Percentiles rank a stretch among this genome's conserved stretches.
Evolutionary conservation across 2,329 filamentous ascomycete genomes (phyloP).

Genomic region (Penicillium sp.): DNA sequence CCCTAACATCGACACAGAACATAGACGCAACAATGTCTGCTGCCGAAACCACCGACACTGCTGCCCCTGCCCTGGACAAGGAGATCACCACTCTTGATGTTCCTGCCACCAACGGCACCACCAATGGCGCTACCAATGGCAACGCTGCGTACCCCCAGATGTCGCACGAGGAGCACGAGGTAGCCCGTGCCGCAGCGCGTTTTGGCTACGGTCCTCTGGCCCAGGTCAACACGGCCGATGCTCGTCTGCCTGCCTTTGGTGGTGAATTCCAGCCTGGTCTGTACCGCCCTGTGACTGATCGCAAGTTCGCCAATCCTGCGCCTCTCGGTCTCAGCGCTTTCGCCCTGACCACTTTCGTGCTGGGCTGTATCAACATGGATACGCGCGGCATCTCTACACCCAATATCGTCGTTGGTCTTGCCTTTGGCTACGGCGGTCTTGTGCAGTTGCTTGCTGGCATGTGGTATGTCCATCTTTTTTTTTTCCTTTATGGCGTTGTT

Average conservation of each 20-base stretch:
- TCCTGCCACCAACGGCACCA: conserved; percentile 3
- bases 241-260: conserved; percentile 60
- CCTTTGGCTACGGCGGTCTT: conserved; percentile 72
- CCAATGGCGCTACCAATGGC: conserved; percentile 15
- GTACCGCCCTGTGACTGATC: conserved; percentile 59
- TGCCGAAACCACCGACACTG: neutral
- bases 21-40: neutral
- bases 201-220: conserved; percentile 52
- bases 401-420: conserved; percentile 65
- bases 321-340: conserved; percentile 74
- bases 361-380: conserved; percentile 69
- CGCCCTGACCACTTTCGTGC: conserved; percentile 77
- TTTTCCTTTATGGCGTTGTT: neutral
- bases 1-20: neutral
- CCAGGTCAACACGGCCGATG: conserved; percentile 43
- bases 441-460: conserved; percentile 79
- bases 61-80: conserved; percentile 7
- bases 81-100: conserved; percentile 4
- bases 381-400: conserved; percentile 57
- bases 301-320: conserved; percentile 75
- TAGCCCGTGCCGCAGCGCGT: conserved; percentile 42
- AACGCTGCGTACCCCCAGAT: conserved; percentile 28
- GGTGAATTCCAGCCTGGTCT: conserved; percentile 70
- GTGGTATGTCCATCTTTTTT: conserved; percentile 57
- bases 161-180: conserved; percentile 43